Base-by-base conservation (phyloP, 1,284 basidiomycete species). In the Crucibulum parvulum region DNA sequence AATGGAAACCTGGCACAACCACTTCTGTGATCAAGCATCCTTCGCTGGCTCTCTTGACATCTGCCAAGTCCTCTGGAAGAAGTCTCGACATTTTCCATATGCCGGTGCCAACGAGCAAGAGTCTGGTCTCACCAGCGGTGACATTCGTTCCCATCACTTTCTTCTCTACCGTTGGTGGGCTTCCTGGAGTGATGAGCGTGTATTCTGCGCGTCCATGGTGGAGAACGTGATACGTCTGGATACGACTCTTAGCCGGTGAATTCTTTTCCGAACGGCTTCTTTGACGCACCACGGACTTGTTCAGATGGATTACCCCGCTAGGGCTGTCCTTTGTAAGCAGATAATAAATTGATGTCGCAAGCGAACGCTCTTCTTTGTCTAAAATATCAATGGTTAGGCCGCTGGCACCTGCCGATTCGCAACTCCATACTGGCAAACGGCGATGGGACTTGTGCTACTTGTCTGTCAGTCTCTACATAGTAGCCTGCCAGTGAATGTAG, bases 21-120 rank as follows among this genome's bases (percentile, higher is more conserved):
- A 84, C 80, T 66, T 84, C 82, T 6, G 80, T 81, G 62, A 85
- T 83, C 51, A 85, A 68, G 60, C 82, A 84, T 4, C 82, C 79
- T 0, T 69, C 69, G 8, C 52, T 58, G 35, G 79, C 75, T 56
- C 67, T 68, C 24, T 68, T 60, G 31, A 64, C 62, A 4, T 61
- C 56, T 4, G 55, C 58, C 48, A 80, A 54, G 61, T 84, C 82
- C 47, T 75, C 76, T 2, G 71, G 68, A 2, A 82, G 75, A 11
- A 86, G 67, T 31, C 75, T 70, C 6, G 81, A 82, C 70, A 79
- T 81, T 69, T 85, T 85, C 83, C 83, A 85, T 24, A 84, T 75
- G 3, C 78, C 79, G 0, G 80, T 78, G 16, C 77, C 80, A 38
- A 85, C 82, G 43, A 84, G 67, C 4, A 85, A 72, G 68, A 81